phyloP scores from a whole-genome alignment of 352 stramenopile genomes.

The Phytophthora tentaculata region DNA sequence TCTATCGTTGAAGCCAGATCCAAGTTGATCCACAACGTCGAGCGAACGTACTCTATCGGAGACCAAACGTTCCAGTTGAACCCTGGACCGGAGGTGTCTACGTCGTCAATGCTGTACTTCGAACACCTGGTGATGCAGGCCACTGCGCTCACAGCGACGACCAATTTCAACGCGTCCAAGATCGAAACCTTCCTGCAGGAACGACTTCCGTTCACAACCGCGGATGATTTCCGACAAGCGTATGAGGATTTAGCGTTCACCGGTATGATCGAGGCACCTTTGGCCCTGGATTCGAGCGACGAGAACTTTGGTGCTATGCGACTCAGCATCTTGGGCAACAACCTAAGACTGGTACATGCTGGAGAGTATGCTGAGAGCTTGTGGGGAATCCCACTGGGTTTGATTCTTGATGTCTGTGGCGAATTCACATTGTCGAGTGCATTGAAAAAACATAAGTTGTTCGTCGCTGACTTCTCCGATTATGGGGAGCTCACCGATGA shows the following conservation, averaged over 20 bases:
- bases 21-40: conserved; percentile 37
- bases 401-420: conserved; percentile 25
- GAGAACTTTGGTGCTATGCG: conserved; percentile 44
- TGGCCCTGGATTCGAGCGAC: conserved; percentile 43
- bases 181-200: conserved; percentile 31
- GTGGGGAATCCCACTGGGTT: conserved; percentile 5
- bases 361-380: conserved; percentile 29
- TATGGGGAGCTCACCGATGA: conserved; percentile 27
- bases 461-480: conserved; percentile 36
- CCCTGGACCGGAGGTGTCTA: conserved; percentile 25
- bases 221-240: conserved; percentile 22
- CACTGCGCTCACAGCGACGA: conserved; percentile 27
- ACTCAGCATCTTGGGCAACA: conserved; percentile 41
- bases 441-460: conserved; percentile 30
- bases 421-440: conserved; percentile 10
- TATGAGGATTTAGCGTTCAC: conserved; percentile 33
- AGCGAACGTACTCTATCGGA: conserved; percentile 32
- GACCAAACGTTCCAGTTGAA: conserved; percentile 34
- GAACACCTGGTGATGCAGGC: conserved; percentile 32
- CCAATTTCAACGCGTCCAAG: conserved; percentile 29
- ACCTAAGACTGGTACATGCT: conserved; percentile 29
- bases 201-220: conserved; percentile 16
- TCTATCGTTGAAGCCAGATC: conserved; percentile 29
- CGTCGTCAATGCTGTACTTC: conserved; percentile 37
- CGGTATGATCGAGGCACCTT: conserved; percentile 25